phyloP scores from a whole-genome alignment of 23 red algal genomes.

The Agarophyton chilense region DNA sequence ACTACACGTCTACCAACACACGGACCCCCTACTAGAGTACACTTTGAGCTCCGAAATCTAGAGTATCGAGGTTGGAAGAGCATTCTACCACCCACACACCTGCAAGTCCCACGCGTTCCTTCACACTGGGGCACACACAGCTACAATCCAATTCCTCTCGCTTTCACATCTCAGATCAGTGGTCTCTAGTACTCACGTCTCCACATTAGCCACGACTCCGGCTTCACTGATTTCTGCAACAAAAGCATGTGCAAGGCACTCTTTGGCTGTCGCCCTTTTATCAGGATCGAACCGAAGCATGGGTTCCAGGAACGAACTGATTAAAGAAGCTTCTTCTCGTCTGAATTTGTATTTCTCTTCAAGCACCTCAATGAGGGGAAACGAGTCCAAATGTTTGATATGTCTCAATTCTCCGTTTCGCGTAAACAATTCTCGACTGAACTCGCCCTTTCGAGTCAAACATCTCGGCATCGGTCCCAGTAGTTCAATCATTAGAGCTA shows the following conservation, averaged over 20 bases:
- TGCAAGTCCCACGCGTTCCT: too few relatives aligned
- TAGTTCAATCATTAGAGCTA: constrained; percentile 93
- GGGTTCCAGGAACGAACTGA: constrained; percentile 69
- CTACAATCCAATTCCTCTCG: too few relatives aligned
- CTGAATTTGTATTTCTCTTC: constrained; percentile 83
- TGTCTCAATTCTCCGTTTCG: constrained; percentile 73
- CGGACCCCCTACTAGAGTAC: too few relatives aligned
- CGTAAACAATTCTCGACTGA: constrained; percentile 77
- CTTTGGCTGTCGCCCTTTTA: constrained; percentile 70
- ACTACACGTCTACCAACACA: too few relatives aligned
- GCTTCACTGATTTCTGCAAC: constrained; percentile 22
- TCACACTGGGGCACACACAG: too few relatives aligned
- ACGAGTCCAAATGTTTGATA: constrained; percentile 71
- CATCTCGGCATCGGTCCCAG: constrained; percentile 82
- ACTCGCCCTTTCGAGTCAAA: constrained; percentile 74
- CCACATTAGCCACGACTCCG: neutral
- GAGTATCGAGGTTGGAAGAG: too few relatives aligned
- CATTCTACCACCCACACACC: too few relatives aligned
- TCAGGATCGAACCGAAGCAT: constrained; percentile 77
- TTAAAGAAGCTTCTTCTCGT: constrained; percentile 53
- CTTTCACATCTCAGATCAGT: too few relatives aligned
- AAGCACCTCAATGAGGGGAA: constrained; percentile 70
- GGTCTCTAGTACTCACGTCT: neutral
- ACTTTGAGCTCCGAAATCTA: too few relatives aligned
- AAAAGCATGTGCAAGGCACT: constrained; percentile 72